Evolutionary conservation across 306 rosid genomes (phyloP).

Genomic region (Trichosanthes cucumerina): DNA sequence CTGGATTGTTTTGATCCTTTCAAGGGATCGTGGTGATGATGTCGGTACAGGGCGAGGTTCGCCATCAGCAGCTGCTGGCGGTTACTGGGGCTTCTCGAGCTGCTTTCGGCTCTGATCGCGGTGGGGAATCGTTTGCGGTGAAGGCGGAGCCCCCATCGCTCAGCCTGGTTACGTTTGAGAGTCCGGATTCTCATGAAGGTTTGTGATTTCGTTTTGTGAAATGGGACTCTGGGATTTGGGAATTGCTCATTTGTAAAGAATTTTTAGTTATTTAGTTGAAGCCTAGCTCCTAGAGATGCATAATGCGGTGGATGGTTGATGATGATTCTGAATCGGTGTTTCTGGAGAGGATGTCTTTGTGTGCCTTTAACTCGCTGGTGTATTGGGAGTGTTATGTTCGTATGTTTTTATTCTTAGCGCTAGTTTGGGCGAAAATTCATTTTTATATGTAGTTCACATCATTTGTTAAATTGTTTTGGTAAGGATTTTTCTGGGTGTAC

Average conservation of each 20-base stretch:
- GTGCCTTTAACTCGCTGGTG: background rate
- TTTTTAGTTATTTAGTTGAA: background rate
- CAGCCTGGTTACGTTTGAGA: conserved; percentile 21
- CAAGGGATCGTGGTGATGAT: conserved; percentile 36
- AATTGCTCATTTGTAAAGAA: background rate
- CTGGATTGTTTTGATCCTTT: conserved; percentile 14
- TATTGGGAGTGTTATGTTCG: background rate
- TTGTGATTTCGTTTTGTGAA: background rate
- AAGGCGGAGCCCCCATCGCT: conserved; percentile 32
- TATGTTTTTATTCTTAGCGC: background rate
- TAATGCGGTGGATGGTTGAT: background rate
- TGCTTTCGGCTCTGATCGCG: conserved; percentile 20
- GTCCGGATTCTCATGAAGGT: conserved; percentile 36
- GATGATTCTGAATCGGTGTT: background rate
- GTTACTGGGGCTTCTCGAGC: conserved; percentile 24
- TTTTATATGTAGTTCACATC: background rate
- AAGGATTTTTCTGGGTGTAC: background rate
- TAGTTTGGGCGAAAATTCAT: background rate
- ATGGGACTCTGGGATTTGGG: background rate
- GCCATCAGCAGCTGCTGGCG: conserved; percentile 26
- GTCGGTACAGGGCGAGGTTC: conserved; percentile 66
- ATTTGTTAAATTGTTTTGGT: background rate
- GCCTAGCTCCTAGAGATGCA: background rate
- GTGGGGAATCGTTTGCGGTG: conserved; percentile 11
- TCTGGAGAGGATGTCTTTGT: background rate